Conservation (phyloP, 192 early-diverging fungal species). For the Backusella psychrophila region DNA sequence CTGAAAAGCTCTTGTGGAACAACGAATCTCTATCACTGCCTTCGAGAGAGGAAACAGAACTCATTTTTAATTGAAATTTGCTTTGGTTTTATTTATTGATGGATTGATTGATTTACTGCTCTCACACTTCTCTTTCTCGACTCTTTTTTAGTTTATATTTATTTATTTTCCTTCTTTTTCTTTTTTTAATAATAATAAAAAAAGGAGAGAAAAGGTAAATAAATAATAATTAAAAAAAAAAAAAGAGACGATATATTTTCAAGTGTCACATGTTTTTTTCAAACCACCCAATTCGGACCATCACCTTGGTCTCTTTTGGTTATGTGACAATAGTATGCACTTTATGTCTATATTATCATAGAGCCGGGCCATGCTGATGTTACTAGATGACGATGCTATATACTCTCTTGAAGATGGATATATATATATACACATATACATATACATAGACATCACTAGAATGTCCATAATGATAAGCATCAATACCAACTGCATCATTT, state of each 20-base stretch:
- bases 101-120: neutral
- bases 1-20: conserved; percentile 17
- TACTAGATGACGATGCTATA: no score
- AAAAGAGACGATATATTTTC: neutral
- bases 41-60: conserved; percentile 30
- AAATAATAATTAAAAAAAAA: neutral
- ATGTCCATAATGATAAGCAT: no score
- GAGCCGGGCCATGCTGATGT: no score
- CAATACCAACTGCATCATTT: no score
- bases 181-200: neutral
- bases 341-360: no score
- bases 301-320: no score
- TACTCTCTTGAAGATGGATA: no score
- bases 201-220: neutral
- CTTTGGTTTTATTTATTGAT: neutral
- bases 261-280: neutral
- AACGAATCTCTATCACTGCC: conserved; percentile 30
- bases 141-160: neutral
- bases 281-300: no score
- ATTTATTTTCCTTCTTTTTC: neutral
- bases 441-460: no score
- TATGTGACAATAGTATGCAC: no score
- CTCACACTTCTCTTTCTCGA: neutral
- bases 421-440: no score
- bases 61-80: conserved; percentile 6